A percentile compares a stretch with the other conserved stretches of the same genome.
Conservation (phyloP, 768 basidiomycete species). For the Asterophora lycoperdoides region DNA sequence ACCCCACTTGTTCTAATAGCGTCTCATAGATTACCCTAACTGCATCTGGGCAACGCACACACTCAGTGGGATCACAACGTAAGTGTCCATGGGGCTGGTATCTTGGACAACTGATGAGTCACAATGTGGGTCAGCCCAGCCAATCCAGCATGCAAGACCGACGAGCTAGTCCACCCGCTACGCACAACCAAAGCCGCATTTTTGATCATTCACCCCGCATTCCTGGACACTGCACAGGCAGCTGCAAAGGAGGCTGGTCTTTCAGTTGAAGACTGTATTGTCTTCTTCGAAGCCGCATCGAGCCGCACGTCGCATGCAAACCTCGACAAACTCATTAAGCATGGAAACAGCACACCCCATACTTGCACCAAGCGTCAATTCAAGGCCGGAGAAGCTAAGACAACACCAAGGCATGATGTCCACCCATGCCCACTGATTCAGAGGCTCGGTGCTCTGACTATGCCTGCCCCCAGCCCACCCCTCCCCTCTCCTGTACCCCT, state of each 20-base stretch:
- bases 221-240: constrained; percentile 37
- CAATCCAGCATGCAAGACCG: constrained; percentile 55
- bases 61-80: constrained; percentile 58
- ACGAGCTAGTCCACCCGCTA: constrained; percentile 59
- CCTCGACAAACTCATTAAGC: constrained; percentile 44
- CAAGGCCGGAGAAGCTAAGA: constrained; percentile 53
- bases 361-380: constrained; percentile 45
- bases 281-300: constrained; percentile 30
- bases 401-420: constrained; percentile 26
- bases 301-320: constrained; percentile 19
- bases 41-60: constrained; percentile 58
- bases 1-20: not conserved
- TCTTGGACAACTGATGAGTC: not conserved
- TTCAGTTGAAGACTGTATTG: constrained; percentile 38
- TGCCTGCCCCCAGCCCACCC: no score
- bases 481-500: no score
- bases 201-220: constrained; percentile 44
- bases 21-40: constrained; percentile 46
- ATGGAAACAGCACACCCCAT: constrained; percentile 32
- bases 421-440: no score
- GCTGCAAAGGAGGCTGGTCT: constrained; percentile 41
- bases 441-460: no score
- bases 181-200: constrained; percentile 41
- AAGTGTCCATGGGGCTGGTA: constrained; percentile 17
- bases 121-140: constrained; percentile 40